Evolutionary conservation across 805 yeast genomes (phyloP).

Genomic region (Brettanomyces anomalus): DNA sequence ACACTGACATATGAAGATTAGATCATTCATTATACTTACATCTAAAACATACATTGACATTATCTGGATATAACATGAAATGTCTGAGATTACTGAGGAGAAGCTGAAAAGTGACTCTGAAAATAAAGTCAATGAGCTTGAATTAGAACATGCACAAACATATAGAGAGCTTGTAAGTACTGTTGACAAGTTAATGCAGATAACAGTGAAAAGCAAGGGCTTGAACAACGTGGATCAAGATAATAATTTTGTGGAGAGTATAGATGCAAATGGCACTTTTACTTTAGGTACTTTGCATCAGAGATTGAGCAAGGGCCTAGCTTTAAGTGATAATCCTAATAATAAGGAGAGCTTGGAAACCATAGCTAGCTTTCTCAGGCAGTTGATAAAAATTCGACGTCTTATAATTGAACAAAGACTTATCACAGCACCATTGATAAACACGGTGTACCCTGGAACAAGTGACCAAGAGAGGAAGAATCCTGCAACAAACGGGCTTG

Average conservation of each 20-base stretch:
- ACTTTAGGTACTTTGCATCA: constrained; percentile 1
- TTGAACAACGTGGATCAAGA: neutral
- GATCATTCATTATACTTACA: no score
- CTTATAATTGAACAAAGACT: constrained; percentile 16
- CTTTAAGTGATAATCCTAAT: neutral
- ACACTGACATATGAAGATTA: no score
- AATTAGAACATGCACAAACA: constrained; percentile 22
- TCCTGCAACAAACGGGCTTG: no score
- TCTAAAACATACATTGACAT: no score
- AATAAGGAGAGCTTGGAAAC: neutral
- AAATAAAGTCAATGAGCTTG: constrained; percentile 6
- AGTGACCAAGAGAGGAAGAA: no score
- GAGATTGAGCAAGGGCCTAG: neutral
- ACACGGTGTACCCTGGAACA: constrained; percentile 11
- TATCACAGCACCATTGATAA: constrained; percentile 15
- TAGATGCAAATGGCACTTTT: neutral
- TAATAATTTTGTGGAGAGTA: neutral
- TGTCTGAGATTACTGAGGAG: no score
- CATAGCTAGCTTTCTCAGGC: constrained; percentile 6
- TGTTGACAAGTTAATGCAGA: constrained; percentile 24
- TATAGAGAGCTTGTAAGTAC: constrained; percentile 24
- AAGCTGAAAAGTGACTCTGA: no score
- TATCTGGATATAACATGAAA: no score
- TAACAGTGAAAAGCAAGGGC: neutral
- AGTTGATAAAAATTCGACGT: constrained; percentile 13